Evolutionary conservation across 2,329 filamentous ascomycete species (phyloP).

Genomic region (Cadophora sp.): DNA sequence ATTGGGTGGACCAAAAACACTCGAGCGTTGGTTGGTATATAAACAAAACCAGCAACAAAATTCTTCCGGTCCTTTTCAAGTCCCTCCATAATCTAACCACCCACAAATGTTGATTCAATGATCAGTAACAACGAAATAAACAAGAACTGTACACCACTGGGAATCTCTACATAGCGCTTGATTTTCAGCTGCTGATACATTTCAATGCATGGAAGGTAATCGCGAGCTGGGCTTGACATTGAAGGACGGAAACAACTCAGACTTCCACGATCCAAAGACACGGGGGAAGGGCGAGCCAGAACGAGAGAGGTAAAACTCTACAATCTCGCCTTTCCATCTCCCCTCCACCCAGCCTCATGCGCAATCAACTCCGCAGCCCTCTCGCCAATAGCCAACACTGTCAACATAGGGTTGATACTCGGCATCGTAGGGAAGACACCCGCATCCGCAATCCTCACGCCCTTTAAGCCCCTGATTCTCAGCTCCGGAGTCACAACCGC

Average conservation of each 20-base stretch:
- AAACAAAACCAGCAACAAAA: neutral
- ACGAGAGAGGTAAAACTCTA: conserved; percentile 25
- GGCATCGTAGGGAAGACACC: conserved; percentile 89
- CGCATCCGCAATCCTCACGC: conserved; percentile 82
- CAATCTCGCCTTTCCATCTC: conserved; percentile 39
- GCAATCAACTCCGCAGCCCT: conserved; percentile 84
- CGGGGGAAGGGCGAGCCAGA: neutral
- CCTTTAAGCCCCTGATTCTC: conserved; percentile 74
- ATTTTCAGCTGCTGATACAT: neutral
- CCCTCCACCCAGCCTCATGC: conserved; percentile 70
- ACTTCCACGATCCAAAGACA: neutral
- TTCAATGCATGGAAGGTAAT: neutral
- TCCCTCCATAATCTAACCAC: neutral
- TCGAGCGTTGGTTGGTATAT: neutral
- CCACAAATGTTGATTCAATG: neutral
- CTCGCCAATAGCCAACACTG: conserved; percentile 84
- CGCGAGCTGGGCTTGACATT: neutral
- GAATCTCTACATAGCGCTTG: neutral
- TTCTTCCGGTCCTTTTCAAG: neutral
- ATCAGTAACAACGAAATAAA: neutral
- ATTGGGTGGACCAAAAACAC: neutral
- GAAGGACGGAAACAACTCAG: neutral
- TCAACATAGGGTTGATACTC: conserved; percentile 90
- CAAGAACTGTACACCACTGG: neutral
- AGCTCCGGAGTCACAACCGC: conserved; percentile 83